Evolutionary conservation across 2,329 filamentous ascomycete species (phyloP).

Genomic region (Aphanoascus verrucosus): DNA sequence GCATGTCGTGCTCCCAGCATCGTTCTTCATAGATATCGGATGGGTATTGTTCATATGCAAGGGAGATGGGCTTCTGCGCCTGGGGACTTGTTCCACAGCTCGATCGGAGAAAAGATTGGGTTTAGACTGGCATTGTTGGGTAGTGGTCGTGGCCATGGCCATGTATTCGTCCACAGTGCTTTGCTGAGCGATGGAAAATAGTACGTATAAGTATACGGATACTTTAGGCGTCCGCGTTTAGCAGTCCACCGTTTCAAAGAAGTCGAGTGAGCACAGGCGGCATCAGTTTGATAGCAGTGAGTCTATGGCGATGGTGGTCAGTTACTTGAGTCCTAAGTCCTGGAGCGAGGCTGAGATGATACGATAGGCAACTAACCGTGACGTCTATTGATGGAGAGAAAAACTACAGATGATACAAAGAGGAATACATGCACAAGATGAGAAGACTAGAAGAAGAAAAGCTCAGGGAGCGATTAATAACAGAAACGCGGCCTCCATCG

Average conservation of each 20-base stretch:
- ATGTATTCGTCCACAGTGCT: constrained; percentile 5
- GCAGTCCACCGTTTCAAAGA: neutral
- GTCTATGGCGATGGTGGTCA: neutral
- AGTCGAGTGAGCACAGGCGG: neutral
- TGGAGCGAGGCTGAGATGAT: neutral
- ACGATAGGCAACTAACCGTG: no score
- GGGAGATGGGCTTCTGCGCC: neutral
- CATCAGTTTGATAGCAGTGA: neutral
- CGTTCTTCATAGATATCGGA: neutral
- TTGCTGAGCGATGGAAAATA: neutral
- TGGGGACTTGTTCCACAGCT: neutral
- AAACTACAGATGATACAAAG: neutral
- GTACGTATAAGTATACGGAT: neutral
- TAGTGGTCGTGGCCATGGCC: constrained; percentile 11
- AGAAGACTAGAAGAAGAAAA: neutral
- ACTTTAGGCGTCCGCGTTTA: neutral
- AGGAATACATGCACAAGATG: neutral
- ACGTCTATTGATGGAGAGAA: neutral
- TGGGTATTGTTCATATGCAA: constrained; percentile 1
- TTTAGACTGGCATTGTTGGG: constrained; percentile 6
- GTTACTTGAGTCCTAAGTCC: no score
- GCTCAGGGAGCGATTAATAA: neutral
- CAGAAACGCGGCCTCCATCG: neutral
- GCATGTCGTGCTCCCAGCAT: constrained; percentile 24
- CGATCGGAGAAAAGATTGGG: constrained; percentile 1